These are phyloP conservation scores for Trametes cubensis DNA, from an alignment of 768 basidiomycete species.

Conservation along the genomic window DNA sequence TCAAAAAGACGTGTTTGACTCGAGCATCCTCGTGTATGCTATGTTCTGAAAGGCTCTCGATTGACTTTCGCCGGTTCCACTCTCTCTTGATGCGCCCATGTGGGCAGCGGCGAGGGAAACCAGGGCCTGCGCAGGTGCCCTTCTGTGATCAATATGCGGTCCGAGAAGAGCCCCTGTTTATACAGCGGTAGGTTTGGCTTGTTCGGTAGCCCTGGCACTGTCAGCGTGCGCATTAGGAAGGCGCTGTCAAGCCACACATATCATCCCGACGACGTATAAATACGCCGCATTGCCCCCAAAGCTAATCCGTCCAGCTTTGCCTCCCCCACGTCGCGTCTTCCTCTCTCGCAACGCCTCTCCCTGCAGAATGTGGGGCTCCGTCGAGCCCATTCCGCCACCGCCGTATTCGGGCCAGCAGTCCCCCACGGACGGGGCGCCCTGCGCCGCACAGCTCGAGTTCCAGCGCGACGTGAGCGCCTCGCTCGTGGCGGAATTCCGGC, in stretches of 20 bases:
- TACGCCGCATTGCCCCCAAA: neutral
- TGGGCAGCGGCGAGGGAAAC: neutral
- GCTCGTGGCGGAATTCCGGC: constrained; percentile 13
- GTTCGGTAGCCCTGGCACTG: neutral
- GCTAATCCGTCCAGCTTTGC: neutral
- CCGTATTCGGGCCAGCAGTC: neutral
- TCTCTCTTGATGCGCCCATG: too few species aligned
- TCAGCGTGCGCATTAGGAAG: neutral
- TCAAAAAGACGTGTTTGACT: too few species aligned
- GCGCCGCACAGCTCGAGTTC: neutral
- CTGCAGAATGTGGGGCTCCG: neutral
- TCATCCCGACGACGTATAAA: constrained; percentile 1
- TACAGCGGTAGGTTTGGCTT: too few species aligned
- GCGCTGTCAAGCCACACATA: constrained; percentile 2
- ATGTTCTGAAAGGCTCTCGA: too few species aligned
- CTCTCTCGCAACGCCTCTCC: too few species aligned
- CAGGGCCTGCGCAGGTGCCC: neutral
- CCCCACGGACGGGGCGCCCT: neutral
- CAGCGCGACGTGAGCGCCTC: constrained; percentile 4
- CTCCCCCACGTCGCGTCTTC: neutral
- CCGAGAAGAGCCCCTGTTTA: neutral
- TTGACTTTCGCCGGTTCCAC: too few species aligned
- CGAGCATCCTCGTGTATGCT: too few species aligned
- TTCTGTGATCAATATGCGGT: neutral
- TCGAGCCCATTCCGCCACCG: neutral